A percentile compares a stretch with the other conserved stretches of the same genome.
phyloP scores from a whole-genome alignment of 2,329 filamentous ascomycete genomes.

The Colletotrichum tabaci region DNA sequence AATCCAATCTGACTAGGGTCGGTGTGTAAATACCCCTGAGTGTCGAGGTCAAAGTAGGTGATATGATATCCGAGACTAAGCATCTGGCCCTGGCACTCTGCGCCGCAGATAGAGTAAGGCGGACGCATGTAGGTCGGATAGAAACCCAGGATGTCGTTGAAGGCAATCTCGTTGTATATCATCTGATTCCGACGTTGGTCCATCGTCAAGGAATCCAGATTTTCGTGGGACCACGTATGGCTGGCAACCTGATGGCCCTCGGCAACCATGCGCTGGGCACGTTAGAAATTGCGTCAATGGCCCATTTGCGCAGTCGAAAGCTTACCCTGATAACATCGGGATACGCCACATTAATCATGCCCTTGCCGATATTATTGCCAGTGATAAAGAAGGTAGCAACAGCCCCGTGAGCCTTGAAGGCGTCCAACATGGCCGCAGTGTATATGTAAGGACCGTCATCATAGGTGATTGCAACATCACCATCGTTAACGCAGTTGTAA shows the following conservation, averaged over 20 bases:
- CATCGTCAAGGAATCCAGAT: conserved; percentile 54
- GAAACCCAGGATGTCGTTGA: conserved; percentile 59
- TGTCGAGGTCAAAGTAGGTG: conserved; percentile 47
- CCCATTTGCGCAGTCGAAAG: accelerated
- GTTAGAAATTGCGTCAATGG: background rate
- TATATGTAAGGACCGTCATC: conserved; percentile 56
- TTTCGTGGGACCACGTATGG: conserved; percentile 63
- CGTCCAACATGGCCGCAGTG: conserved; percentile 52
- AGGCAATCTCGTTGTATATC: conserved; percentile 61
- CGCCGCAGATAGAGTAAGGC: conserved; percentile 38
- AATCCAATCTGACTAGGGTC: conserved; percentile 46
- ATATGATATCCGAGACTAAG: conserved; percentile 31
- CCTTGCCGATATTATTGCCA: conserved; percentile 52
- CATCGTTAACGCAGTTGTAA: conserved; percentile 47
- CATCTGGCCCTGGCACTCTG: conserved; percentile 42
- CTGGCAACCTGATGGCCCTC: conserved; percentile 64
- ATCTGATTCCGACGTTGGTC: conserved; percentile 56
- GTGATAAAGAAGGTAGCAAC: conserved; percentile 56
- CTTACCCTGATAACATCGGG: conserved; percentile 51
- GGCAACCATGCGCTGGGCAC: conserved; percentile 55
- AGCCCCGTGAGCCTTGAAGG: conserved; percentile 50
- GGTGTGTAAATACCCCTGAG: conserved; percentile 46
- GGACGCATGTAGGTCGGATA: conserved; percentile 63
- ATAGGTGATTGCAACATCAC: conserved; percentile 55
- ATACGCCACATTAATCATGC: conserved; percentile 50